phyloP scores from a whole-genome alignment of 1,139 yeast species.

The Candida tetrigidarum region DNA sequence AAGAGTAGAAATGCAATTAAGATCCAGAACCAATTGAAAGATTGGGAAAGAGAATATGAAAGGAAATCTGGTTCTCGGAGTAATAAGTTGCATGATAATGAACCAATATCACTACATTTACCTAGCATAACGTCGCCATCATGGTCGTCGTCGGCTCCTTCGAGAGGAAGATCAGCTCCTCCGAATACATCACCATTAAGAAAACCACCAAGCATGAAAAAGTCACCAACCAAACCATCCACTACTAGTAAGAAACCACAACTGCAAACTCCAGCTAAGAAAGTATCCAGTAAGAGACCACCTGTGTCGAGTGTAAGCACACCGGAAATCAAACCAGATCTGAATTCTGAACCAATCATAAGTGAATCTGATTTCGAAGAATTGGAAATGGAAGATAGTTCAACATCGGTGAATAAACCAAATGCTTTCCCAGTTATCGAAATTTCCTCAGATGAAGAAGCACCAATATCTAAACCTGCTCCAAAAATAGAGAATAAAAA shows the following conservation, averaged over 20 bases:
- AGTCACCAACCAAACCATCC: background rate
- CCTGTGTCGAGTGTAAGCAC: constrained; percentile 20
- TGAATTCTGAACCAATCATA: constrained; percentile 27
- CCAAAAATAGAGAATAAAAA: constrained; percentile 5
- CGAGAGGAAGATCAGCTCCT: background rate
- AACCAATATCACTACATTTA: constrained; percentile 5
- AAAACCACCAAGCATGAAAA: constrained; percentile 8
- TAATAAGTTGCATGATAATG: background rate
- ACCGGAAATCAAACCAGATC: constrained; percentile 18
- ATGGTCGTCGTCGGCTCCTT: background rate
- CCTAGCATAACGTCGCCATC: background rate
- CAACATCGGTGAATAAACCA: too few species aligned
- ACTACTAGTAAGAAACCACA: constrained; percentile 2
- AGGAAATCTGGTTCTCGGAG: background rate
- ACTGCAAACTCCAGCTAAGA: background rate
- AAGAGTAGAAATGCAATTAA: constrained; percentile 39
- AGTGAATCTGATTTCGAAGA: constrained; percentile 45
- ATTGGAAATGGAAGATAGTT: constrained; percentile 29
- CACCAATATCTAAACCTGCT: background rate
- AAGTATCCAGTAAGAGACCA: constrained; percentile 19
- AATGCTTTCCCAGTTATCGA: constrained; percentile 13
- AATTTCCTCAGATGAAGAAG: constrained; percentile 7
- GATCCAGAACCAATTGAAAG: constrained; percentile 19
- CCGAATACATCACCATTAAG: constrained; percentile 7
- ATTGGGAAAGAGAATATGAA: constrained; percentile 19